These are phyloP conservation scores for Eragrostis tef DNA, from an alignment of 202 grass and related monocot genomes.

Conservation along the genomic window DNA sequence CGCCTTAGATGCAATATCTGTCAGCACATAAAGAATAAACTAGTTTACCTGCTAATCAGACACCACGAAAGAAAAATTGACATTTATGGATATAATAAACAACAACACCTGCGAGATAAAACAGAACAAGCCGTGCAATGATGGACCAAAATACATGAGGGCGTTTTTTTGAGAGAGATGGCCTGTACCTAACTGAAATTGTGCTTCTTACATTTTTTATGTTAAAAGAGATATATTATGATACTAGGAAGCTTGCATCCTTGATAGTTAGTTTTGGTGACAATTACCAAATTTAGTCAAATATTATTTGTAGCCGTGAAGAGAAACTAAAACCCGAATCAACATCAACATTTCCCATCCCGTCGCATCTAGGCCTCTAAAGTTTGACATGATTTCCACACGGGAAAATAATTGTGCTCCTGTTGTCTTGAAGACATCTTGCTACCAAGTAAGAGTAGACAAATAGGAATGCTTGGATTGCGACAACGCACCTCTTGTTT, in stretches of 20 bases:
- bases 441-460: conserved; percentile 20
- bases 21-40: conserved; percentile 29
- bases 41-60: not conserved
- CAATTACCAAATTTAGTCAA: not conserved
- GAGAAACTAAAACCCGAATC: not conserved
- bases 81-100: not conserved
- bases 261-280: not conserved
- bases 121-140: not conserved
- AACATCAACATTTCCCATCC: not conserved
- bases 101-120: conserved; percentile 21
- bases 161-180: not conserved
- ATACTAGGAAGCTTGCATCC: not conserved
- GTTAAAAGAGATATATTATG: not conserved
- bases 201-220: not conserved
- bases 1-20: conserved; percentile 79
- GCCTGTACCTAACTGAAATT: not conserved
- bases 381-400: not conserved
- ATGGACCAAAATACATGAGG: not conserved
- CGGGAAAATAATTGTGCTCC: not conserved
- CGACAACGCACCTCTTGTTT: conserved; percentile 65
- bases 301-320: not conserved
- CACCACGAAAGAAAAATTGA: conserved; percentile 12
- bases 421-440: conserved; percentile 29
- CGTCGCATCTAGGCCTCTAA: not conserved
- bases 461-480: conserved; percentile 24